These are phyloP conservation scores for Piloderma croceum DNA, from an alignment of 768 basidiomycete species.

Conservation along the genomic window DNA sequence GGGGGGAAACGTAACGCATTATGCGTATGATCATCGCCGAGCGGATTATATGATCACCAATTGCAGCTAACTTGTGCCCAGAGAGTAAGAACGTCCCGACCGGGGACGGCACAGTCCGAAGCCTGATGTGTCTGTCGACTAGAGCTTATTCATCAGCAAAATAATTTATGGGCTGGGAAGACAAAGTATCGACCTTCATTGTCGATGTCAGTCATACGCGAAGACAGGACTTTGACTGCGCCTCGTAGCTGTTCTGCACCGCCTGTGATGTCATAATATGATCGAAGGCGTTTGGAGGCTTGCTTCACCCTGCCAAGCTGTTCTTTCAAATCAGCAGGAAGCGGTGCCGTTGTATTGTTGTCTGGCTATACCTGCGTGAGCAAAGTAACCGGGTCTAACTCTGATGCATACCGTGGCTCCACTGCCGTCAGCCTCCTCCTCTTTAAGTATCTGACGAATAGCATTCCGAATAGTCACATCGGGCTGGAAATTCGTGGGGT, in stretches of 20 bases:
- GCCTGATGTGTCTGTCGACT: constrained; percentile 41
- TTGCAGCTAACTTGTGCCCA: constrained; percentile 23
- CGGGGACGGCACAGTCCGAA: constrained; percentile 37
- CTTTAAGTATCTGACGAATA: constrained; percentile 45
- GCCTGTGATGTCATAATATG: constrained; percentile 26
- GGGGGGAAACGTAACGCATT: constrained; percentile 65
- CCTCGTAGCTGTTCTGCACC: constrained; percentile 33
- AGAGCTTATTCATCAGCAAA: constrained; percentile 8
- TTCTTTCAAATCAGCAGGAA: constrained; percentile 20
- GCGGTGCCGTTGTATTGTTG: neutral
- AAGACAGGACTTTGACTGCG: constrained; percentile 32
- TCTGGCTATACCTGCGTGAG: neutral
- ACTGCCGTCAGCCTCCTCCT: constrained; percentile 13
- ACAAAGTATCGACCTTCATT: constrained; percentile 33
- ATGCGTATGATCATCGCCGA: constrained; percentile 45
- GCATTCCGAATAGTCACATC: constrained; percentile 67
- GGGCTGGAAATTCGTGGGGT: constrained; percentile 73
- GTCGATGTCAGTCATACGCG: constrained; percentile 37
- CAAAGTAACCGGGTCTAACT: neutral
- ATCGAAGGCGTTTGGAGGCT: constrained; percentile 26
- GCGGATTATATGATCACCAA: constrained; percentile 30
- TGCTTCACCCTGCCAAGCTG: constrained; percentile 28
- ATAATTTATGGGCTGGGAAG: neutral
- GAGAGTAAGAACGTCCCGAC: constrained; percentile 47
- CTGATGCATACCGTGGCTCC: neutral